Conservation (phyloP, 495 filamentous ascomycete species). For the Tetracladium marchalianum region DNA sequence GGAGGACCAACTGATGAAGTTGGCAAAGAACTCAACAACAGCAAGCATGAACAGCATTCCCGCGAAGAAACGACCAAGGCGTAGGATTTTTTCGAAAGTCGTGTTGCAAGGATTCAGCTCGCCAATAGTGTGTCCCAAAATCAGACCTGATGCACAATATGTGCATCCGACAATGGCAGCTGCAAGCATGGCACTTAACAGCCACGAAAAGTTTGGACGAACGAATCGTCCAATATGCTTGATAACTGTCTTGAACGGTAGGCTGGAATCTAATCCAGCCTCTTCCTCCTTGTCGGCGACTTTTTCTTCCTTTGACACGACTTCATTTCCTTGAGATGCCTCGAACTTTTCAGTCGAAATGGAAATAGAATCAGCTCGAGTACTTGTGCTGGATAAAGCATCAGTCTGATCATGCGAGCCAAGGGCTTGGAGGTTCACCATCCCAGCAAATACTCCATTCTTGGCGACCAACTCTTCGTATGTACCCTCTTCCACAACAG, state of each 20-base stretch:
- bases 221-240: background rate
- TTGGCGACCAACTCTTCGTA: conserved; percentile 32
- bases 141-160: conserved; percentile 39
- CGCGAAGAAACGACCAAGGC: conserved; percentile 34
- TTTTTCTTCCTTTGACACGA: conserved; percentile 9
- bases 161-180: conserved; percentile 35
- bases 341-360: conserved; percentile 16
- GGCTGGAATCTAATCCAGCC: no score
- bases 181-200: conserved; percentile 27
- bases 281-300: background rate
- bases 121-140: conserved; percentile 41
- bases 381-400: no score
- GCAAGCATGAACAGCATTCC: conserved; percentile 46
- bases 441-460: conserved; percentile 17
- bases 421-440: conserved; percentile 28
- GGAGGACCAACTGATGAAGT: conserved; percentile 35
- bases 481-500: conserved; percentile 42
- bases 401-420: conserved; percentile 7
- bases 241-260: no score
- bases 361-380: no score
- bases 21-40: conserved; percentile 42
- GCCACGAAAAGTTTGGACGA: background rate
- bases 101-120: conserved; percentile 34
- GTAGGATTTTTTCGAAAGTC: conserved; percentile 16
- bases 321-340: conserved; percentile 19